Conservation (phyloP, 116 monocot species). For the Cymodocea nodosa region DNA sequence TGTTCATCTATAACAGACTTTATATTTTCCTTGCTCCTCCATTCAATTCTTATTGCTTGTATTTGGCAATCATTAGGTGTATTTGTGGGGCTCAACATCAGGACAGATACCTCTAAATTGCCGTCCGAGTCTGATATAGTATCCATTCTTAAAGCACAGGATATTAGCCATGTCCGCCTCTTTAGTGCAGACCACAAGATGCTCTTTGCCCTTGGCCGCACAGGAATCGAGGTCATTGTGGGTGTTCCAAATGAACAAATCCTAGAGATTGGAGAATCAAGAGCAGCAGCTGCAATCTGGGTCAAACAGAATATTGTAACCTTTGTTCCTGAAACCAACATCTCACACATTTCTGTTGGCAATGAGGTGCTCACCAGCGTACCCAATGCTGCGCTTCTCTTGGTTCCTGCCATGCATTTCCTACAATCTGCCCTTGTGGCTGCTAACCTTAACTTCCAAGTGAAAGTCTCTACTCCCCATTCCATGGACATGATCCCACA, state of each 20-base stretch:
- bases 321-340: conserved; percentile 77
- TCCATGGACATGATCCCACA: conserved; percentile 66
- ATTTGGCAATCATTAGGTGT: conserved; percentile 29
- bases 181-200: conserved; percentile 72
- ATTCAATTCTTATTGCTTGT: not conserved
- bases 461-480: conserved; percentile 79
- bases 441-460: conserved; percentile 70
- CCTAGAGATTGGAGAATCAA: conserved; percentile 49
- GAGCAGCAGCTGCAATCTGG: conserved; percentile 71
- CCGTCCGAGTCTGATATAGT: conserved; percentile 59
- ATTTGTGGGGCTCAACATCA: conserved; percentile 79
- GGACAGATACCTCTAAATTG: conserved; percentile 41
- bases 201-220: conserved; percentile 63
- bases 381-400: conserved; percentile 67
- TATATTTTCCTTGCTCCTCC: not conserved
- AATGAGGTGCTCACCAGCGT: conserved; percentile 66
- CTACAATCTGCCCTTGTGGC: conserved; percentile 81
- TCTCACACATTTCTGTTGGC: conserved; percentile 77
- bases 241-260: conserved; percentile 72
- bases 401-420: conserved; percentile 76
- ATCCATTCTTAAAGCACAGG: conserved; percentile 58
- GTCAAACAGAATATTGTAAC: conserved; percentile 69
- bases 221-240: conserved; percentile 87
- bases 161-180: conserved; percentile 71
- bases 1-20: not conserved